These are phyloP conservation scores for Jacaranda copaia DNA, from an alignment of 257 asterid species.

Conservation along the genomic window DNA sequence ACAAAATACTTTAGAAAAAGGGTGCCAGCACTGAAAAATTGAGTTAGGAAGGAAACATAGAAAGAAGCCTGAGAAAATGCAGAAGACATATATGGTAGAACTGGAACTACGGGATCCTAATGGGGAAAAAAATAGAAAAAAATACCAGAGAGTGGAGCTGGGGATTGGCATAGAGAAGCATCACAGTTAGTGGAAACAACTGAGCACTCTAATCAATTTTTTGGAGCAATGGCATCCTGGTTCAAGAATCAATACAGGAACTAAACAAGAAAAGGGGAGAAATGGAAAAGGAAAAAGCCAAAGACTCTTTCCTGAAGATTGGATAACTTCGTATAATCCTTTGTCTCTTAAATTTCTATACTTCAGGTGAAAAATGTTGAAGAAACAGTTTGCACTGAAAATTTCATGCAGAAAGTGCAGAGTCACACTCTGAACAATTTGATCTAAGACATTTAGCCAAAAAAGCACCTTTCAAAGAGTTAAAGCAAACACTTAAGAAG, in stretches of 20 bases:
- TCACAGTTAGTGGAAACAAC: not conserved
- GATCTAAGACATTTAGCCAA: not conserved
- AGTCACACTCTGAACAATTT: not conserved
- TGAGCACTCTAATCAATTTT: not conserved
- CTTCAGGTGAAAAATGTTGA: not conserved
- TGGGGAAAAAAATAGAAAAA: constrained; percentile 13
- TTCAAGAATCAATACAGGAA: not conserved
- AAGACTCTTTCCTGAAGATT: constrained; percentile 17
- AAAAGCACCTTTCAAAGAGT: constrained; percentile 5
- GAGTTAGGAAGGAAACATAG: too few relatives aligned
- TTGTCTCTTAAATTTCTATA: constrained; percentile 6
- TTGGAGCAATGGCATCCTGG: not conserved
- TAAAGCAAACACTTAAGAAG: constrained; percentile 17
- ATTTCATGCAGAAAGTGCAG: constrained; percentile 23
- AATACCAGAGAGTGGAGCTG: not conserved
- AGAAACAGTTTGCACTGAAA: not conserved
- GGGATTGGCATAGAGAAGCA: not conserved
- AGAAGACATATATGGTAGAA: too few relatives aligned
- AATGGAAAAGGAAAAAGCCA: constrained; percentile 15
- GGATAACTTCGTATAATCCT: constrained; percentile 2
- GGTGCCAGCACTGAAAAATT: too few relatives aligned
- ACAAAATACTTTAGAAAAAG: too few relatives aligned
- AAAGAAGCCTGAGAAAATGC: not conserved
- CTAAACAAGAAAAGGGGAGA: not conserved
- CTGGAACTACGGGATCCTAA: too few relatives aligned